Evolutionary conservation across 140 eudicot species (phyloP), one percentile per base, ranked within the genome.

Genomic region (Oenanthe javanica): DNA sequence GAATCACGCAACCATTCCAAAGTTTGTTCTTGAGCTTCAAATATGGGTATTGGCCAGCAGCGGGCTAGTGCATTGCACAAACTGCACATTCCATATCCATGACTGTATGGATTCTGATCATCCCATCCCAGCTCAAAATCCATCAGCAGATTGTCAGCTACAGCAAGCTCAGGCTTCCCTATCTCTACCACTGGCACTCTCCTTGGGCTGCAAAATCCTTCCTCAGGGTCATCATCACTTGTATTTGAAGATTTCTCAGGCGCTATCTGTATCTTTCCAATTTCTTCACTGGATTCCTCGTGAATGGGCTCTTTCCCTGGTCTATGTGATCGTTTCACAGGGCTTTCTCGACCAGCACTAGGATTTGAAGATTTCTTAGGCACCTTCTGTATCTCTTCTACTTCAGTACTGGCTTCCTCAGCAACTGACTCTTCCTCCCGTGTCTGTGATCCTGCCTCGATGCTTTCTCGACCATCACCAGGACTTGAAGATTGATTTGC

Each of bases 51-150:
- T 16, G 76, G 47, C 76, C 76, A 14, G 12, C 76, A 71, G 12
- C 50, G 15, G 23, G 76, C 76, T 40, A 71, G 48, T 16, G 11
- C 47, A 71, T 40, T 50, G 9, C 43, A 27, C 47, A 71, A 40
- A 71, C 47, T 71, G 49, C 76, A 71, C 47, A 36, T 15, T 40
- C 76, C 47, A 71, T 38, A 14, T 40, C 72, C 72, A 66, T 3
- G 40, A 25, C 9, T 31, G 19, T 27, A 66, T 66, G 72, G 76
- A 71, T 31, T 40, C 21, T 71, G 47, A 38, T 71, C 76, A 40
- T 71, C 76, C 79, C 83, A 81, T 42, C 67, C 57, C 45, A 72
- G 73, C 50, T 72, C 59, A 2, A 81, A 73, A 81, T 72, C 43
- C 64, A 72, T 42, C 74, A 38, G 19, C 79, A 21, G 23, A 42